Evolutionary conservation across 78 protist species (phyloP), one percentile per base, ranked within the genome.

Genomic region (Anaeramoeba flamelloides): DNA sequence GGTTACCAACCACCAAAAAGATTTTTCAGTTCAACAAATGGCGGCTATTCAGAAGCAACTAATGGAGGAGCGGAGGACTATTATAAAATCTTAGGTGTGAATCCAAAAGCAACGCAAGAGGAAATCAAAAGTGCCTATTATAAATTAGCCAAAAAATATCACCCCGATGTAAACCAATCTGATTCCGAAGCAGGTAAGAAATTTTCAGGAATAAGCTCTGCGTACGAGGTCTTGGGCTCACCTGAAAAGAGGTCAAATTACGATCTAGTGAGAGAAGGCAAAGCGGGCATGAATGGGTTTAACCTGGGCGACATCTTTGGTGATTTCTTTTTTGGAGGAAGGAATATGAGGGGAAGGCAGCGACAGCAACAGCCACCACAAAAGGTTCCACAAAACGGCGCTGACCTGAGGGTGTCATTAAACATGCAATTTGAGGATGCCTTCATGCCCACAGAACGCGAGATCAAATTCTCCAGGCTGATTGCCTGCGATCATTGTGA

Each of bases 101-200:
- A 53, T 1, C 1, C 3, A 38, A 30, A 0, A 0, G 91, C 92
- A 38, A 0, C 37, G 1, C n/a, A 2, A 37, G 3, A 1, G 2
- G 91, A 90, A 1, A 80, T 90, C 75, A 86, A 86, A 84, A 76
- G 39, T 75, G 86, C 83, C 36, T 89, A 87, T 81, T 84, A 76
- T 36, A 38, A 83, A 75, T 0, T 39, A 64, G 89, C 89, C 17
- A 83, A 80, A 76, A 22, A 86, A 79, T 79, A 40, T 80, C 89
- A 86, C 12, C 89, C 89, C 12, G 89, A 86, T 77, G 31, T 77
- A 8, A 80, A 79, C 81, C n/a, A n/a, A n/a, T 41, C 40, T 36
- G 3, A 38, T 34, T 39, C 74, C 12, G 75, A 0, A 30, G 76
- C 83, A 30, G 30, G 76, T 74, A 81, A 80, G 37, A 38, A 39